Evolutionary conservation across 768 basidiomycete species (phyloP).

Genomic region (Lentinula lateritia): DNA sequence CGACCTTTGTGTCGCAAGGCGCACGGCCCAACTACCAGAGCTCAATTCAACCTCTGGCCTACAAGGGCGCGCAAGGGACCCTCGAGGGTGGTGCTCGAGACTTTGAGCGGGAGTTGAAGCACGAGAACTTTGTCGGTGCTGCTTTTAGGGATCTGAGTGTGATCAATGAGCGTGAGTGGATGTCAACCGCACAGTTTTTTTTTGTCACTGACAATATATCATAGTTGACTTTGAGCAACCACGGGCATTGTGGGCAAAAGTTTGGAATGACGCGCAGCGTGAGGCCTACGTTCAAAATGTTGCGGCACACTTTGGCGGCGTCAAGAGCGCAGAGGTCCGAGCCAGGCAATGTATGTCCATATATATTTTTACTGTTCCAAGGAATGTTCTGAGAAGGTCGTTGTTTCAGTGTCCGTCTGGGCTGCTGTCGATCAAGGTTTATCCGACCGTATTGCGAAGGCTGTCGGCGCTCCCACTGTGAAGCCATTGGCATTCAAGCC

Average conservation of each 20-base stretch:
- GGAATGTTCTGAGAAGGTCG: background rate
- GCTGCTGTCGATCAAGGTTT: slow-evolving; percentile 72
- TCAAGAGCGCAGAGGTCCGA: slow-evolving; percentile 58
- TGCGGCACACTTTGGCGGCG: slow-evolving; percentile 52
- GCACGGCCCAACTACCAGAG: slow-evolving; percentile 84
- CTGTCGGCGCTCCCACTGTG: slow-evolving; percentile 55
- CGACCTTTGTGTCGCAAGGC: slow-evolving; percentile 74
- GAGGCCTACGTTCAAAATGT: slow-evolving; percentile 65
- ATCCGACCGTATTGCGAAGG: slow-evolving; percentile 74
- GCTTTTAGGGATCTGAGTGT: slow-evolving; percentile 66
- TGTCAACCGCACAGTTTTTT: background rate
- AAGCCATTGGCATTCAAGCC: slow-evolving; percentile 57
- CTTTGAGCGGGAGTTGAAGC: slow-evolving; percentile 34
- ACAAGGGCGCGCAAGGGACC: slow-evolving; percentile 42
- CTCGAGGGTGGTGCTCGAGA: slow-evolving; percentile 38
- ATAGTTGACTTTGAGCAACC: slow-evolving; percentile 85
- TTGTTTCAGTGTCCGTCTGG: slow-evolving; percentile 64
- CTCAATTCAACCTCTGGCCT: slow-evolving; percentile 66
- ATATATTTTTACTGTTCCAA: slow-evolving; percentile 8
- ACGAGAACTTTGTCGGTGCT: slow-evolving; percentile 73
- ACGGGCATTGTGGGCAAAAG: slow-evolving; percentile 59
- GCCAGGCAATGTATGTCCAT: slow-evolving; percentile 56
- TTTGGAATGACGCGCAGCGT: slow-evolving; percentile 58
- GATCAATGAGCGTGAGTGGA: slow-evolving; percentile 72
- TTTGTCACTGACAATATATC: background rate